These are phyloP conservation scores for Hortaea sp. DNA, from an alignment of 2,329 filamentous ascomycete species.

Conservation along the genomic window DNA sequence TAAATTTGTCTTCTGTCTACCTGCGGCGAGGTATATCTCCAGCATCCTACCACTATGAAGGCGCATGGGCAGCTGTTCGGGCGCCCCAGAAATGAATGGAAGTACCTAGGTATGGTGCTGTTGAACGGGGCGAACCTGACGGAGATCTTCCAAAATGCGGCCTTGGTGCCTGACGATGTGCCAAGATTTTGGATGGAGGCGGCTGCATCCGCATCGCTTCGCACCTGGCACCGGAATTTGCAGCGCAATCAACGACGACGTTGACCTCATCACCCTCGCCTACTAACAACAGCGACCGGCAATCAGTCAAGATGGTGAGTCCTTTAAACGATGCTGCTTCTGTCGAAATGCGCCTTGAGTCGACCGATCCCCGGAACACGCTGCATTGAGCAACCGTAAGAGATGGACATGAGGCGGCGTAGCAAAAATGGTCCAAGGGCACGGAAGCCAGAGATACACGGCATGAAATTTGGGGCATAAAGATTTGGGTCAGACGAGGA, in stretches of 20 bases:
- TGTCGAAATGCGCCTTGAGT: not conserved
- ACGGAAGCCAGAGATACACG: not conserved
- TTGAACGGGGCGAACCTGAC: too few relatives aligned
- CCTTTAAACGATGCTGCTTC: not conserved
- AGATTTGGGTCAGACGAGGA: not conserved
- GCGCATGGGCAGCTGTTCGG: too few relatives aligned
- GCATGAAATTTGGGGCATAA: not conserved
- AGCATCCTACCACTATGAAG: too few relatives aligned
- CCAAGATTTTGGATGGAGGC: not conserved
- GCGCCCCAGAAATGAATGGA: too few relatives aligned
- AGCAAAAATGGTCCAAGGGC: not conserved
- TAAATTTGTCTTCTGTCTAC: too few relatives aligned
- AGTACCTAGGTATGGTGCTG: too few relatives aligned
- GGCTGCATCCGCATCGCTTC: not conserved
- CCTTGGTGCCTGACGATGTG: not conserved
- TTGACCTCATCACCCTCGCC: not conserved
- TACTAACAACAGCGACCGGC: not conserved
- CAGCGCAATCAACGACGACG: not conserved
- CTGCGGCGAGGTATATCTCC: too few relatives aligned
- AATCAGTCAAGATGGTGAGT: slow-evolving; percentile 1
- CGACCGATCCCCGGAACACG: not conserved
- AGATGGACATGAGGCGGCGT: not conserved
- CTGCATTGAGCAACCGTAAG: not conserved
- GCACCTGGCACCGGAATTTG: not conserved
- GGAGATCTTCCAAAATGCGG: not conserved